Evolutionary conservation across 768 basidiomycete species (phyloP).

Genomic region (Goffeauzyma gilvescens): DNA sequence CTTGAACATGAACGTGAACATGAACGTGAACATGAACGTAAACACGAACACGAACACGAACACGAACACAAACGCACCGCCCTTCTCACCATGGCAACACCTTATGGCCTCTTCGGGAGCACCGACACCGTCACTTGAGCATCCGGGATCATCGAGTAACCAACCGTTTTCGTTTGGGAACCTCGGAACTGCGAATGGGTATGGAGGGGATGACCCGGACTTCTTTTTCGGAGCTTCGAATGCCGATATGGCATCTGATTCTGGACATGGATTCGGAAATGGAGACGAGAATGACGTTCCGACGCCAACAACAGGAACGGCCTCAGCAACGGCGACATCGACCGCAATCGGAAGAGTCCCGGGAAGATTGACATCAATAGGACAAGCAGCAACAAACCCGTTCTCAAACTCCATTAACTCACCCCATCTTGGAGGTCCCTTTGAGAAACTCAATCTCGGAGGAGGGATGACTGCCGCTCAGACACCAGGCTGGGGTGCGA

Average conservation of each 20-base stretch:
- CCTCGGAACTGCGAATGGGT: no score
- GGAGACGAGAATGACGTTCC: background rate
- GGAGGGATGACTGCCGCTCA: constrained; percentile 16
- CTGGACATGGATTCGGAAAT: background rate
- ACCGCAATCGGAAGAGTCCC: background rate
- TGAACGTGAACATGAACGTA: no score
- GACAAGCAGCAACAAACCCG: no score
- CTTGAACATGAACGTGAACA: no score
- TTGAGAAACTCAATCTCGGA: constrained; percentile 26
- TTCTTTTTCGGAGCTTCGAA: no score
- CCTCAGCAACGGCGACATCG: background rate
- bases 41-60: no score
- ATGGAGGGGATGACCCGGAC: no score
- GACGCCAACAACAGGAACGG: background rate
- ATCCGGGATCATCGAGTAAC: constrained; percentile 3
- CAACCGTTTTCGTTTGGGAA: constrained; percentile 6
- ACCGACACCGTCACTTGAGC: constrained; percentile 25
- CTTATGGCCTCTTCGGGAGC: constrained; percentile 25
- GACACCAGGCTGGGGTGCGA: no score
- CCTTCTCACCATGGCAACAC: constrained; percentile 20
- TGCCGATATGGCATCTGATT: background rate
- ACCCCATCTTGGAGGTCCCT: constrained; percentile 29
- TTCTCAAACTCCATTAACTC: constrained; percentile 12
- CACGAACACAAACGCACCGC: background rate
- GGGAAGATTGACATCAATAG: no score